Percentiles rank a stretch among this genome's conserved stretches.
phyloP scores from a whole-genome alignment of 352 stramenopile species.

The Phytopythium delawarense region DNA sequence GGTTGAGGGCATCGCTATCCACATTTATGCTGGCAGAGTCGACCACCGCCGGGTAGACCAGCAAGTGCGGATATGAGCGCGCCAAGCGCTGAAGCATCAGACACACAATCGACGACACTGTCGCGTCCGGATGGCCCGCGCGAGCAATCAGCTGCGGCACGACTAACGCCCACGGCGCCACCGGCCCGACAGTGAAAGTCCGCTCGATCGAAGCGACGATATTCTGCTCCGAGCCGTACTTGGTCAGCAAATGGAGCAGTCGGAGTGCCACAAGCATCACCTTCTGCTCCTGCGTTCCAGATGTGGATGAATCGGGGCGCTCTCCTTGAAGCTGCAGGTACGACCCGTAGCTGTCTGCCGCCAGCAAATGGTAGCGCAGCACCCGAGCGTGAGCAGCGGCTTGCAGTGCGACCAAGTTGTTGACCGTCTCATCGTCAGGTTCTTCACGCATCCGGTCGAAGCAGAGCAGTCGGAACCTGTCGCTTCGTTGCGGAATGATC shows the following conservation, averaged over 20 bases:
- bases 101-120: conserved; percentile 48
- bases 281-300: conserved; percentile 17
- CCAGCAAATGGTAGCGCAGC: conserved; percentile 32
- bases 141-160: conserved; percentile 74
- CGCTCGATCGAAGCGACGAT: conserved; percentile 37
- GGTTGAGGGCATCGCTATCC: conserved; percentile 4
- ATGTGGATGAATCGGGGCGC: neutral
- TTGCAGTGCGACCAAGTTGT: conserved; percentile 32
- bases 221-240: conserved; percentile 44
- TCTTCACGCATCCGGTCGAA: conserved; percentile 9
- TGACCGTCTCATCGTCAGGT: conserved; percentile 13
- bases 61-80: conserved; percentile 46
- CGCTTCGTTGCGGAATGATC: conserved; percentile 28
- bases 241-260: conserved; percentile 61
- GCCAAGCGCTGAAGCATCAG: conserved; percentile 63
- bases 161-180: conserved; percentile 57
- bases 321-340: conserved; percentile 21
- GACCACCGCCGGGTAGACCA: conserved; percentile 77
- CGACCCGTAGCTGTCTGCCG: conserved; percentile 38
- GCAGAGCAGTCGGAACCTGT: conserved; percentile 35
- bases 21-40: conserved; percentile 29
- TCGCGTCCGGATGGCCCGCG: conserved; percentile 44
- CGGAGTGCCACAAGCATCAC: conserved; percentile 52
- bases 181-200: conserved; percentile 40
- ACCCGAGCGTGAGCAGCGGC: conserved; percentile 24